Evolutionary conservation across 2,329 filamentous ascomycete genomes (phyloP).

Genomic region (Coniella lustricola): DNA sequence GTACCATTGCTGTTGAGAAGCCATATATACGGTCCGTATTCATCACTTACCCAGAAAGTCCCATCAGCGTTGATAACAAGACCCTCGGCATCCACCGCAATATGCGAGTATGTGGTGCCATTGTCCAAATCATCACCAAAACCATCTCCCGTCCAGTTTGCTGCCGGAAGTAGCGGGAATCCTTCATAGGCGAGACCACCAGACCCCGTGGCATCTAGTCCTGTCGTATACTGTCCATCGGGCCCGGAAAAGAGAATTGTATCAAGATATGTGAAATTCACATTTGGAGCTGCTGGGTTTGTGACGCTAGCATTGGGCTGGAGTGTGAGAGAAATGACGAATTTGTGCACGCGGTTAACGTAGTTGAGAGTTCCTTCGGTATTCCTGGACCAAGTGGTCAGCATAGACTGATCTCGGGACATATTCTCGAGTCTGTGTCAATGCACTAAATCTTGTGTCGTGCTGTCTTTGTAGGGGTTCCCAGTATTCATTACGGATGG

Average conservation of each 20-base stretch:
- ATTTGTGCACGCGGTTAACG: constrained; percentile 62
- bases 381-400: constrained; percentile 36
- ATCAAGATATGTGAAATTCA: constrained; percentile 55
- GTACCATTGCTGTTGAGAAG: constrained; percentile 51
- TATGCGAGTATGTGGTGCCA: constrained; percentile 37
- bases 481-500: no score
- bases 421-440: no score
- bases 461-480: no score
- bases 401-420: no score
- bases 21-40: constrained; percentile 66
- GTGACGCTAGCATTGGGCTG: constrained; percentile 41
- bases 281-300: constrained; percentile 51
- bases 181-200: constrained; percentile 48
- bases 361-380: constrained; percentile 64
- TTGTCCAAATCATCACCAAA: constrained; percentile 56
- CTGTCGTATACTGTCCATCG: constrained; percentile 53
- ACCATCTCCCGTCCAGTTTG: constrained; percentile 59
- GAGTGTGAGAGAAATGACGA: constrained; percentile 52
- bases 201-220: constrained; percentile 52
- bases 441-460: no score
- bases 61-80: constrained; percentile 53
- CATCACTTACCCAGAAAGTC: constrained; percentile 62
- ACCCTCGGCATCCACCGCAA: constrained; percentile 60
- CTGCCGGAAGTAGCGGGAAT: constrained; percentile 55
- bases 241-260: constrained; percentile 60